phyloP scores from a whole-genome alignment of 306 rosid genomes.

The Dalbergia cochinchinensis region DNA sequence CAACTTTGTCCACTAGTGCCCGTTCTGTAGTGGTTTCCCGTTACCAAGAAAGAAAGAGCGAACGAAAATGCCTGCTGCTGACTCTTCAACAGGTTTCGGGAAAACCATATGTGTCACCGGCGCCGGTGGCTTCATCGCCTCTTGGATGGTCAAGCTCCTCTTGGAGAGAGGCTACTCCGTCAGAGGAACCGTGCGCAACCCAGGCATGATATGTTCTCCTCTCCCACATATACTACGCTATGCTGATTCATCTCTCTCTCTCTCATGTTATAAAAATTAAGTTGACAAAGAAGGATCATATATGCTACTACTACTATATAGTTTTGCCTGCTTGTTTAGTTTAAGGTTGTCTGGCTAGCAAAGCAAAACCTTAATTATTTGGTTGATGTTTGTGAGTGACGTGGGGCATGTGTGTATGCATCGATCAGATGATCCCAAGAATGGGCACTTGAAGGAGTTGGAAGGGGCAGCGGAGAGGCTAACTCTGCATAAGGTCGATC shows the following conservation, averaged over 20 bases:
- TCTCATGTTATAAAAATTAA: neutral
- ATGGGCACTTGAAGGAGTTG: constrained; percentile 73
- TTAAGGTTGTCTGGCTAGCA: too few relatives aligned
- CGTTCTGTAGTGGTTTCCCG: neutral
- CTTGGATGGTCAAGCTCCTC: constrained; percentile 84
- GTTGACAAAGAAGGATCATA: too few relatives aligned
- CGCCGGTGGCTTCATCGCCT: constrained; percentile 93
- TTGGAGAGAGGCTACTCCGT: constrained; percentile 81
- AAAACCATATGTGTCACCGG: constrained; percentile 88
- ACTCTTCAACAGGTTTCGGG: constrained; percentile 38
- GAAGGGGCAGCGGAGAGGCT: constrained; percentile 78
- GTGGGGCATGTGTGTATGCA: too few relatives aligned
- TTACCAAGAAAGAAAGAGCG: neutral
- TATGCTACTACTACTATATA: too few relatives aligned
- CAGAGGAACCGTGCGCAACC: constrained; percentile 80
- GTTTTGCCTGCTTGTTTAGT: too few relatives aligned
- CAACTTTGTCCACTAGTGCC: neutral
- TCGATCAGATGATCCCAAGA: constrained; percentile 70
- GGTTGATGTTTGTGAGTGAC: too few relatives aligned
- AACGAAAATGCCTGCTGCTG: constrained; percentile 65
- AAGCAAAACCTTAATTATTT: too few relatives aligned
- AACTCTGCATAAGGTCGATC: constrained; percentile 68
- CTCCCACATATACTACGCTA: too few relatives aligned
- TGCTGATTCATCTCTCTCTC: neutral
- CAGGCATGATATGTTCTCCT: constrained; percentile 51